These are phyloP conservation scores for Calonectria hongkongensis DNA, from an alignment of 2,329 filamentous ascomycete genomes.

Conservation along the genomic window DNA sequence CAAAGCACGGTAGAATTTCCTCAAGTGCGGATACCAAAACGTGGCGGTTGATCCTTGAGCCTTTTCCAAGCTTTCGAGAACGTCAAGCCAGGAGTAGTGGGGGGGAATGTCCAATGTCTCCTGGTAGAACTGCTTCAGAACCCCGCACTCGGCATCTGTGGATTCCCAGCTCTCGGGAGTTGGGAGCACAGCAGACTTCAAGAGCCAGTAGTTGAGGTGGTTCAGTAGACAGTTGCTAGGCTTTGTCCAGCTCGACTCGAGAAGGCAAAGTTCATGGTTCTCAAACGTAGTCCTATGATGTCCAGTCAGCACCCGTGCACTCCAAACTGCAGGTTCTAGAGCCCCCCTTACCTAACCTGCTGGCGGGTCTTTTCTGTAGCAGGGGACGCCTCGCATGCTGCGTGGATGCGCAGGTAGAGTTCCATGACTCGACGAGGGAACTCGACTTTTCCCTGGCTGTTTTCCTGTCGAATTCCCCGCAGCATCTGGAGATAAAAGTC, in stretches of 20 bases:
- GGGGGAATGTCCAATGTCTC: conserved; percentile 4
- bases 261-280: conserved; percentile 10
- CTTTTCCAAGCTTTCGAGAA: conserved; percentile 15
- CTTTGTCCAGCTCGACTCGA: conserved; percentile 10
- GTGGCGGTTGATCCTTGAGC: conserved; percentile 13
- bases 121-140: conserved; percentile 16
- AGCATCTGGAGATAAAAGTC: conserved; percentile 14
- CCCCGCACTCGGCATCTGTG: neutral
- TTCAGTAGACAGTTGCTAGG: conserved; percentile 11
- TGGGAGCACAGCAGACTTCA: conserved; percentile 15
- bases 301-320: neutral
- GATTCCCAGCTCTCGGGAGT: conserved; percentile 21
- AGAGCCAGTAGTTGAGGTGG: conserved; percentile 14
- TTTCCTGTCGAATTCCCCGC: conserved; percentile 3
- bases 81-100: conserved; percentile 1
- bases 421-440: conserved; percentile 21
- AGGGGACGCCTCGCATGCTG: conserved; percentile 8
- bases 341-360: neutral
- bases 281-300: conserved; percentile 4
- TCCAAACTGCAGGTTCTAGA: neutral
- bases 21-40: conserved; percentile 14
- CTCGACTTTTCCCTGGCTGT: conserved; percentile 12
- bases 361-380: conserved; percentile 10
- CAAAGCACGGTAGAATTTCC: conserved; percentile 22
- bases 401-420: conserved; percentile 18